phyloP scores from a whole-genome alignment of 1,284 basidiomycete species.

The Athelia psychrophila region DNA sequence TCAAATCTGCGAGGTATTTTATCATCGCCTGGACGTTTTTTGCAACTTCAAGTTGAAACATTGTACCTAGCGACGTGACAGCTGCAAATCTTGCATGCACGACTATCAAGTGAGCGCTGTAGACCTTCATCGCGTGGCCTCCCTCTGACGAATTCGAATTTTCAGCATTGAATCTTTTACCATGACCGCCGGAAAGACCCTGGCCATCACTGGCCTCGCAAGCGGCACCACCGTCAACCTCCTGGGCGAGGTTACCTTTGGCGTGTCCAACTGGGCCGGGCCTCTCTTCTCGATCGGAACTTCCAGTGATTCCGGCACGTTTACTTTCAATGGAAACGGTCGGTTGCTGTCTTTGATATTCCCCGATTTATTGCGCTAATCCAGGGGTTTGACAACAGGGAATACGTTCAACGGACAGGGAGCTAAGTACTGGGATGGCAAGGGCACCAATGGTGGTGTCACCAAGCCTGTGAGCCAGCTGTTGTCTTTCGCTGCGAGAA shows the following conservation, averaged over 20 bases:
- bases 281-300: constrained; percentile 1
- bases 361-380: too few relatives aligned
- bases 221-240: constrained; percentile 1
- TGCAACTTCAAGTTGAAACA: neutral
- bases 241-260: neutral
- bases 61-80: neutral
- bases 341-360: too few relatives aligned
- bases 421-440: constrained; percentile 10
- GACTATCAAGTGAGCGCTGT: neutral
- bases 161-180: constrained; percentile 1
- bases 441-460: constrained; percentile 10
- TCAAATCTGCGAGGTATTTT: neutral
- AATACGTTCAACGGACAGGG: neutral
- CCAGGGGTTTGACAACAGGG: too few relatives aligned
- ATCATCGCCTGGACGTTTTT: neutral
- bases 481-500: neutral
- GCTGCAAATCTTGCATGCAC: neutral
- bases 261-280: neutral
- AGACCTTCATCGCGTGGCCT: neutral
- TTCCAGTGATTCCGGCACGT: neutral
- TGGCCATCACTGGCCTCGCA: neutral
- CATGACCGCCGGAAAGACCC: neutral
- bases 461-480: constrained; percentile 9
- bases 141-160: neutral
- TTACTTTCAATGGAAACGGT: constrained; percentile 2